Evolutionary conservation across 805 yeast species (phyloP), one percentile per base, ranked within the genome.

Genomic region (Metschnikowia sp.): DNA sequence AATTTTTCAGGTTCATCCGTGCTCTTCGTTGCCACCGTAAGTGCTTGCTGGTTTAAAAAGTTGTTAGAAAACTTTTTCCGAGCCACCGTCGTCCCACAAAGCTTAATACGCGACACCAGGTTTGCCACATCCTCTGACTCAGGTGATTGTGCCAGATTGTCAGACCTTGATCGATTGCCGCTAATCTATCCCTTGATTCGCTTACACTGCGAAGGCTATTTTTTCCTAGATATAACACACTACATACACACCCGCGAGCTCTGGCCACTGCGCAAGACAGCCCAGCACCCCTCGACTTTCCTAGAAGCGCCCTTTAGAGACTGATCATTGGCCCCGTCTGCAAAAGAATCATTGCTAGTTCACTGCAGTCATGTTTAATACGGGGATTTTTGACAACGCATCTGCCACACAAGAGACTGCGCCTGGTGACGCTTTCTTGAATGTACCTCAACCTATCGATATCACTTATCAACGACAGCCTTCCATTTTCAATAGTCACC

Each of bases 371-470:
- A 72, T 72, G 77, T 72, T 72, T 48, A 72, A 72, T 53, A 71
- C 76, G 39, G 61, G 65, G 50, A 72, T 72, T 38, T 72, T 72
- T 55, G 77, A 72, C 39, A 66, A 57, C 41, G 52, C 56, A 30
- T 48, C 60, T 32, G 43, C 62, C 40, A 42, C 61, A 18, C 55
- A 56, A 26, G 56, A 64, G 22, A 15, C 48, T 2, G 55, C 67
- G 15, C 33, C 51, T 10, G 68, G 67, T 19, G 54, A 48, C 46
- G 49, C 46, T 35, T 48, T 47, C 30, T 50, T 52, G 19, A 57
- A 63, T 33, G 65, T 57, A 15, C 70, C 75, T 13, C 77, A 72
- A 54, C 77, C 77, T 8, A 72, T 72, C 42, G 77, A 72, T 54
- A 72, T 72, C 50, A 67, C 75, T 8, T 67, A 69, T 56, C 72